A percentile compares a stretch with the other conserved stretches of the same genome.
phyloP scores from a whole-genome alignment of 2,329 filamentous ascomycete species.

The Aspergillus fijiensis region DNA sequence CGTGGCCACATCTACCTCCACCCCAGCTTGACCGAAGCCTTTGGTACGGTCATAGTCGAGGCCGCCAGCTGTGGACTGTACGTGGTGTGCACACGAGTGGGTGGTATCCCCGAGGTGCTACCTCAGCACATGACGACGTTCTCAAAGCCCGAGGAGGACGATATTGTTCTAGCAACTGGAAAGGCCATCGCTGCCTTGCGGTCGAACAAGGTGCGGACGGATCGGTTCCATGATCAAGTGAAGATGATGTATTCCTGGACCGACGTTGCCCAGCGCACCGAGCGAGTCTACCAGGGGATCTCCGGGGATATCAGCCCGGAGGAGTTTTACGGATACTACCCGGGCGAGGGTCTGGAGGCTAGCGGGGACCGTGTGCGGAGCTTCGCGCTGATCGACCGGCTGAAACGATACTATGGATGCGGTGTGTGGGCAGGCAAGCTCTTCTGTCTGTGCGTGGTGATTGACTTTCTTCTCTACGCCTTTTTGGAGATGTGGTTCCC shows the following conservation, averaged over 20 bases:
- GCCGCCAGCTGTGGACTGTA: conserved; percentile 94
- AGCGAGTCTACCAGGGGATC: conserved; percentile 93
- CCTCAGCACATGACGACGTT: conserved; percentile 97
- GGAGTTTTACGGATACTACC: conserved; percentile 83
- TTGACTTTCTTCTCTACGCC: conserved; percentile 89
- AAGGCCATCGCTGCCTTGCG: conserved; percentile 84
- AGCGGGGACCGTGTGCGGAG: conserved; percentile 73
- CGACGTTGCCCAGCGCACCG: conserved; percentile 88
- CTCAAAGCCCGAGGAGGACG: conserved; percentile 93
- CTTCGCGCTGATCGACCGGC: conserved; percentile 87
- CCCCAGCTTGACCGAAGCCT: conserved; percentile 91
- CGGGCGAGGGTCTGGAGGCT: conserved; percentile 67
- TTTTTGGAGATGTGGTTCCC: conserved; percentile 86
- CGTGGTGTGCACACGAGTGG: conserved; percentile 93
- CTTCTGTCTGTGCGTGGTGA: conserved; percentile 89
- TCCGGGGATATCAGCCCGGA: conserved; percentile 79
- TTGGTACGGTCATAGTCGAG: conserved; percentile 96
- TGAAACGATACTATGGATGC: conserved; percentile 97
- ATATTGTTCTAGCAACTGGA: conserved; percentile 84
- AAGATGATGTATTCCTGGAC: conserved; percentile 99
- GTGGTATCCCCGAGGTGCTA: conserved; percentile 93
- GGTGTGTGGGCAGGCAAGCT: conserved; percentile 98
- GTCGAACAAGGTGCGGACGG: conserved; percentile 82
- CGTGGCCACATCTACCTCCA: conserved; percentile 95
- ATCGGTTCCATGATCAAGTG: conserved; percentile 94